Conservation (phyloP, 495 filamentous ascomycete genomes). For the Mytilinidion resinicola region DNA sequence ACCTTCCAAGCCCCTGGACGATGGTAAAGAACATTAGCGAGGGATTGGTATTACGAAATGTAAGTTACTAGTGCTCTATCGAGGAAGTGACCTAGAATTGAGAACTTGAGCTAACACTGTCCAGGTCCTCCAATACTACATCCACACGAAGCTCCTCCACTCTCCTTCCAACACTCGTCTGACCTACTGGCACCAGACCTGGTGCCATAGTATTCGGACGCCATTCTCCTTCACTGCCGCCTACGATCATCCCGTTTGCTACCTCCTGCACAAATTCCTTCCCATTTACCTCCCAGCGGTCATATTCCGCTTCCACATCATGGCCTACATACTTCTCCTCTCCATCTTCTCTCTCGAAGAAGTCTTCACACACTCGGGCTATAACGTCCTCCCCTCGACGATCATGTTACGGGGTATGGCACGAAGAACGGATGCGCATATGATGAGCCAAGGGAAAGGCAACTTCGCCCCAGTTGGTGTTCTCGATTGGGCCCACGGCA, state of each 20-base stretch:
- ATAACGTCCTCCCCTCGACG: slow-evolving; percentile 61
- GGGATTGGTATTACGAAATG: slow-evolving; percentile 51
- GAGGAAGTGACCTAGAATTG: not conserved
- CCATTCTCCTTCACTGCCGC: slow-evolving; percentile 64
- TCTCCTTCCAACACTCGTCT: slow-evolving; percentile 30
- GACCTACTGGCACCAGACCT: slow-evolving; percentile 49
- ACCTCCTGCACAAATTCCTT: slow-evolving; percentile 61
- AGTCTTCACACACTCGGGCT: slow-evolving; percentile 69
- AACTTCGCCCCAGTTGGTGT: slow-evolving; percentile 77
- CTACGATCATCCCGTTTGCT: slow-evolving; percentile 76
- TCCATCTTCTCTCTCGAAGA: slow-evolving; percentile 68
- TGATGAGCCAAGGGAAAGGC: slow-evolving; percentile 51
- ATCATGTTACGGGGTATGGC: slow-evolving; percentile 72
- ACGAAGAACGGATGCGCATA: slow-evolving; percentile 61
- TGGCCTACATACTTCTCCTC: slow-evolving; percentile 71
- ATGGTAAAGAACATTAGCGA: slow-evolving; percentile 48
- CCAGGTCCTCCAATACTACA: slow-evolving; percentile 54
- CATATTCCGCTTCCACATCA: slow-evolving; percentile 62
- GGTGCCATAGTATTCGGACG: slow-evolving; percentile 57
- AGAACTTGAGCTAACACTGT: not conserved
- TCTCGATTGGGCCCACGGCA: slow-evolving; percentile 70
- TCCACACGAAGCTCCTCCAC: slow-evolving; percentile 71
- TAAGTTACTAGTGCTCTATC: slow-evolving; percentile 27
- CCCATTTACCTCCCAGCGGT: slow-evolving; percentile 68
- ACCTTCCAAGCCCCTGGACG: slow-evolving; percentile 56